These are phyloP conservation scores for Diutina rugosa DNA, from an alignment of 1,139 yeast genomes.

Conservation along the genomic window DNA sequence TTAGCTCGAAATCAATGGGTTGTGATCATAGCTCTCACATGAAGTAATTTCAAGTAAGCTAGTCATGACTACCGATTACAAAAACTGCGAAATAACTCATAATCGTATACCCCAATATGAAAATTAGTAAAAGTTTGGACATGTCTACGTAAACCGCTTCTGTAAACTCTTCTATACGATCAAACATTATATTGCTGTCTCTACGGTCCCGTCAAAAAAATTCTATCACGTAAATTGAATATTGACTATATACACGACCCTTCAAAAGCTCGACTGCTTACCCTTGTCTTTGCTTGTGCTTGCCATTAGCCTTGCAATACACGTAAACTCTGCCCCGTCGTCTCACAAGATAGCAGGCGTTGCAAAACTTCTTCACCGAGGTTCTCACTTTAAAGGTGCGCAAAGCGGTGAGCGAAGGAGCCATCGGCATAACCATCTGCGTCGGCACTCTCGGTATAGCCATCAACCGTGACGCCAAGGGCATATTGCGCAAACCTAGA, in stretches of 20 bases:
- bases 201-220: too few relatives aligned
- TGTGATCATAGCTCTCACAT: too few relatives aligned
- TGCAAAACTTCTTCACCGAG: conserved; percentile 83
- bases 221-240: too few relatives aligned
- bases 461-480: not conserved
- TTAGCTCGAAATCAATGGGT: too few relatives aligned
- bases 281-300: conserved; percentile 96
- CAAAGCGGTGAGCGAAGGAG: not conserved
- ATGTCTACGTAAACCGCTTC: too few relatives aligned
- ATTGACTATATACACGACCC: not conserved
- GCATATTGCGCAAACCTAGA: not conserved
- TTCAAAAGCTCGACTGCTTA: conserved; percentile 14
- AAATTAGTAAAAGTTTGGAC: too few relatives aligned
- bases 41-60: too few relatives aligned
- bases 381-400: conserved; percentile 36
- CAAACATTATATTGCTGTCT: too few relatives aligned
- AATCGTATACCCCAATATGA: too few relatives aligned
- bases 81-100: too few relatives aligned
- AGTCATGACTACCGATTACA: too few relatives aligned
- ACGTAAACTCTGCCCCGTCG: conserved; percentile 92
- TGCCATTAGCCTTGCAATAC: conserved; percentile 82
- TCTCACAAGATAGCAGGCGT: conserved; percentile 85
- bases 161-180: too few relatives aligned
- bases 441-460: not conserved
- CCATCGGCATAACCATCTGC: not conserved